These are phyloP conservation scores for Hyaloperonospora arabidopsidis DNA, from an alignment of 352 stramenopile species.

Conservation along the genomic window DNA sequence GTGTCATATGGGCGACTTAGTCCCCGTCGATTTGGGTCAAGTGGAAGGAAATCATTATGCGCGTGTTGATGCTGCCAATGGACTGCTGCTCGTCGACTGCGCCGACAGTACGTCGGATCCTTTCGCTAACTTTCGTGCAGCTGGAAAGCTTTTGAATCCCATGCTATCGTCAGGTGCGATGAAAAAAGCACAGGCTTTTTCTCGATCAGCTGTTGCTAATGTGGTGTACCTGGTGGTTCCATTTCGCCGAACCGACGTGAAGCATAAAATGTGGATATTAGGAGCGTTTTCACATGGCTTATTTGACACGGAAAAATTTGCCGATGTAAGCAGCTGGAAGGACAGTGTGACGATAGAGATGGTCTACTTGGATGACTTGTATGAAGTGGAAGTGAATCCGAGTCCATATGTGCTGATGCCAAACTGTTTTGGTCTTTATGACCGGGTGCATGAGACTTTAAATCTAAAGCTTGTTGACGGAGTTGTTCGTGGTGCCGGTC, in stretches of 20 bases:
- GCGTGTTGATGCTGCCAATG: constrained; percentile 45
- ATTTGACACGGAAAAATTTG: constrained; percentile 32
- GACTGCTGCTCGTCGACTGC: constrained; percentile 52
- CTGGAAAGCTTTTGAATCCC: constrained; percentile 47
- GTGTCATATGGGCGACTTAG: constrained; percentile 61
- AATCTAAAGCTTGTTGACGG: constrained; percentile 37
- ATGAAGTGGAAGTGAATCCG: constrained; percentile 52
- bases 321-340: constrained; percentile 28
- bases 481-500: constrained; percentile 4
- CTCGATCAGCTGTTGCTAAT: constrained; percentile 48
- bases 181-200: constrained; percentile 63
- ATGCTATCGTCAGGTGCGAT: constrained; percentile 36
- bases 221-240: constrained; percentile 69
- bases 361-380: constrained; percentile 65
- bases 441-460: constrained; percentile 56
- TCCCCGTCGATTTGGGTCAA: constrained; percentile 35
- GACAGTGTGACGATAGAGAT: constrained; percentile 61
- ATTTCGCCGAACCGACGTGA: constrained; percentile 52
- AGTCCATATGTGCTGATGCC: constrained; percentile 52
- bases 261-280: constrained; percentile 65
- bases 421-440: constrained; percentile 54
- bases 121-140: constrained; percentile 56
- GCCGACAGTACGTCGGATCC: constrained; percentile 41
- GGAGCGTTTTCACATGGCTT: constrained; percentile 55
- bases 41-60: constrained; percentile 34